phyloP scores from a whole-genome alignment of 129 eudicot species.

The Centella asiatica region DNA sequence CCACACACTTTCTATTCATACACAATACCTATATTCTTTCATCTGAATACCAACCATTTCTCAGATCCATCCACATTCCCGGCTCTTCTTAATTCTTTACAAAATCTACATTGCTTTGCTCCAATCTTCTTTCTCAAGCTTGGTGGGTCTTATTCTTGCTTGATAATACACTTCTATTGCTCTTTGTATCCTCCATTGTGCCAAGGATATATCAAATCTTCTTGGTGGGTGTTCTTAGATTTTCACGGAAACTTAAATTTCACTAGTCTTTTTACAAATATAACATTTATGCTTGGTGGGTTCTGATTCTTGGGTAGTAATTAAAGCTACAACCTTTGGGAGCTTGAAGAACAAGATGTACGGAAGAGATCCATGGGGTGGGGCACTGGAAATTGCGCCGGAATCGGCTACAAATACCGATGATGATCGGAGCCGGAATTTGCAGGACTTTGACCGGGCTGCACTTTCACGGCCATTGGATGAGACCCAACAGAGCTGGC shows the following conservation, averaged over 20 bases:
- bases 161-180: background rate
- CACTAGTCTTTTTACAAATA: background rate
- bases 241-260: background rate
- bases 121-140: background rate
- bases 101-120: background rate
- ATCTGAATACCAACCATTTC: background rate
- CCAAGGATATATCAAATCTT: too few species aligned
- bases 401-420: constrained; percentile 79
- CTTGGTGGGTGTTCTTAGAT: too few species aligned
- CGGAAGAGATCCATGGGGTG: constrained; percentile 96
- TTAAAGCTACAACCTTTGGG: background rate
- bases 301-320: background rate
- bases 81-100: background rate
- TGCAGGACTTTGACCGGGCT: constrained; percentile 65
- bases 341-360: constrained; percentile 32
- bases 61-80: background rate
- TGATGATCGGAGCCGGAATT: constrained; percentile 79
- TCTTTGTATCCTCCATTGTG: too few species aligned
- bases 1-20: background rate
- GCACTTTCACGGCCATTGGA: constrained; percentile 71
- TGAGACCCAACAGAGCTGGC: constrained; percentile 94
- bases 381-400: constrained; percentile 77
- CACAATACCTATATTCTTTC: background rate
- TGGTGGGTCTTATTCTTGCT: background rate
- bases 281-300: background rate